Base-by-base conservation (phyloP, 1,284 basidiomycete species). In the Ganoderma leucocontextum region DNA sequence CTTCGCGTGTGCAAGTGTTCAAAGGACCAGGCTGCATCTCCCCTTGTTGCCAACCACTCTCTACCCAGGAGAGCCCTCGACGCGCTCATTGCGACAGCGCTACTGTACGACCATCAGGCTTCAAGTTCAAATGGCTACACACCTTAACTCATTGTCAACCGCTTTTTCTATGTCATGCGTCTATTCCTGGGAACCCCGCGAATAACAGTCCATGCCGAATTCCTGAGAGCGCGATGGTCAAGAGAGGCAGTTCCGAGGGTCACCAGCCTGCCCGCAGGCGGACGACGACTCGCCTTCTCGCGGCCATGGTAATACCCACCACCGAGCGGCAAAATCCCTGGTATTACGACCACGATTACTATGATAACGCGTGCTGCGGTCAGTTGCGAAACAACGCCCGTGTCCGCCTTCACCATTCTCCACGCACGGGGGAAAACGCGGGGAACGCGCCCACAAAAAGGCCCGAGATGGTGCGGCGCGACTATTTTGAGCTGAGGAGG, bases 401-500 rank as follows among this genome's bases (percentile, higher is more conserved):
- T 9, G n/a, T 47, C 22, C 44, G 22, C 47, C 47, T 49, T 49
- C 47, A 13, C 22, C 9, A 13, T 25, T 49, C 47, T 9, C 8
- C 13, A 39, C 66, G 63, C 5, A 22, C 15, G 15, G 2, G 29
- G 15, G 52, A 53, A 53, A 53, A 53, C 52, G 25, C 29, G 52
- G 13, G 19, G 33, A 38, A 58, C 29, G 15, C 9, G 55, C 19
- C 57, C 38, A 8, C 57, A 1, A 36, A 29, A 35, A 36, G 5
- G n/a, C n/a, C 57, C 35, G 38, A 39, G 57, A 35, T 22, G 33
- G 12, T 6, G 17, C 0, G 58, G 13, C 38, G n/a, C 15, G 39
- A 19, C 36, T 38, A 69, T 74, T 82, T 86, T 38, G 88, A 89
- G 59, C 88, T 87, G 65, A 97, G 83, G 66, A 96, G 91, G 73